Percentiles rank a stretch among this genome's conserved stretches.
phyloP scores from a whole-genome alignment of 441 rosid species.

The Adansonia madagascariensis region DNA sequence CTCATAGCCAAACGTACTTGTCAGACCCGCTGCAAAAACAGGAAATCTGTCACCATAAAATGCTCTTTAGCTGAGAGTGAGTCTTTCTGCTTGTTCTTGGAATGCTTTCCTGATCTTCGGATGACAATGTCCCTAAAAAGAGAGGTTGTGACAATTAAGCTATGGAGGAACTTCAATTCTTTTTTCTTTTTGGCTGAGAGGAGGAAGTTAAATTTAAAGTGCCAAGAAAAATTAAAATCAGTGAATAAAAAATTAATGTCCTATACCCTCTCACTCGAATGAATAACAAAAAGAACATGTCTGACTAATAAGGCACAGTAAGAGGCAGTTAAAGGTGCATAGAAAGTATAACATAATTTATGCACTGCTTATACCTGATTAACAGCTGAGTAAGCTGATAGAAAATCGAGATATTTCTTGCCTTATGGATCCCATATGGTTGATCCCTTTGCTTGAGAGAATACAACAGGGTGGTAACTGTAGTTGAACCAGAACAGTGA shows the following conservation, averaged over 20 bases:
- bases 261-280: background rate
- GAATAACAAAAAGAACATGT: background rate
- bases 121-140: slow-evolving; percentile 86
- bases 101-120: slow-evolving; percentile 86
- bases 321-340: background rate
- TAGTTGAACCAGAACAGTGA: slow-evolving; percentile 30
- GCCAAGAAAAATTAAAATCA: background rate
- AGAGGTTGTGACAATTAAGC: slow-evolving; percentile 12
- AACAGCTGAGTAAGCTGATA: slow-evolving; percentile 91
- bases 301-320: background rate
- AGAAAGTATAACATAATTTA: background rate
- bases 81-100: slow-evolving; percentile 77
- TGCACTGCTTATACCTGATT: slow-evolving; percentile 63
- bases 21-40: slow-evolving; percentile 69
- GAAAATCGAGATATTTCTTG: slow-evolving; percentile 85
- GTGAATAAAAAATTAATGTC: background rate
- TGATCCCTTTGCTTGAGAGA: slow-evolving; percentile 84
- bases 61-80: slow-evolving; percentile 87
- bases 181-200: too few species aligned
- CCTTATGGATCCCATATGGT: slow-evolving; percentile 91
- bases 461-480: slow-evolving; percentile 96
- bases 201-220: background rate
- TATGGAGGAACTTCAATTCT: background rate
- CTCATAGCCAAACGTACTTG: slow-evolving; percentile 81
- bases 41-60: slow-evolving; percentile 87